Evolutionary conservation across 208 protist genomes (phyloP).

Genomic region (Trypanosoma theileri): DNA sequence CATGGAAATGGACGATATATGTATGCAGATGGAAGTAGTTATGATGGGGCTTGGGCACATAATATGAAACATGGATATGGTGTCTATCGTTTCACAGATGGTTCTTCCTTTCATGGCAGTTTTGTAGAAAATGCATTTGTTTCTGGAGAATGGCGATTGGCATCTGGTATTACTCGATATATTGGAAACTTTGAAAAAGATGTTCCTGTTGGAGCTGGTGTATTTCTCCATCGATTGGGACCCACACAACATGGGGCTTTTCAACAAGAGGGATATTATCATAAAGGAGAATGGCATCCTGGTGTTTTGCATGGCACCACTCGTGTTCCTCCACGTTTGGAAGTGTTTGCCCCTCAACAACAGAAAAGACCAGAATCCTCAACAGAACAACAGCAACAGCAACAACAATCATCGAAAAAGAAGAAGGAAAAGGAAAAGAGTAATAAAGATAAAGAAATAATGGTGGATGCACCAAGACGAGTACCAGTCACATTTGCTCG

Average conservation of each 20-base stretch:
- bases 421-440: too few relatives aligned
- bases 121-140: slow-evolving; percentile 79
- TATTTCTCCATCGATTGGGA: slow-evolving; percentile 82
- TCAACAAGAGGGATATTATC: slow-evolving; percentile 76
- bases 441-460: too few relatives aligned
- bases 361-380: not conserved
- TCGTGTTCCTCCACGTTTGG: slow-evolving; percentile 54
- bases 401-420: too few relatives aligned
- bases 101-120: slow-evolving; percentile 66
- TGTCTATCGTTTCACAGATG: slow-evolving; percentile 72
- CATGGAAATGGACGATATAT: slow-evolving; percentile 75
- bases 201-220: slow-evolving; percentile 68
- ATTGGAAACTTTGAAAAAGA: slow-evolving; percentile 81
- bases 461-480: slow-evolving; percentile 28
- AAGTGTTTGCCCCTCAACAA: slow-evolving; percentile 50
- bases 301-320: slow-evolving; percentile 59
- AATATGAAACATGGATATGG: slow-evolving; percentile 80
- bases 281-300: slow-evolving; percentile 66
- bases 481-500: slow-evolving; percentile 70
- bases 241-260: slow-evolving; percentile 54
- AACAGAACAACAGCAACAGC: too few relatives aligned
- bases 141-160: slow-evolving; percentile 81
- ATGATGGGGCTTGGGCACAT: slow-evolving; percentile 75
- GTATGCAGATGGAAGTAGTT: slow-evolving; percentile 85
- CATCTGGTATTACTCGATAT: slow-evolving; percentile 71